Evolutionary conservation across 345 rosid species (phyloP).

Genomic region (sweet orange (Citrus sinensis)): DNA sequence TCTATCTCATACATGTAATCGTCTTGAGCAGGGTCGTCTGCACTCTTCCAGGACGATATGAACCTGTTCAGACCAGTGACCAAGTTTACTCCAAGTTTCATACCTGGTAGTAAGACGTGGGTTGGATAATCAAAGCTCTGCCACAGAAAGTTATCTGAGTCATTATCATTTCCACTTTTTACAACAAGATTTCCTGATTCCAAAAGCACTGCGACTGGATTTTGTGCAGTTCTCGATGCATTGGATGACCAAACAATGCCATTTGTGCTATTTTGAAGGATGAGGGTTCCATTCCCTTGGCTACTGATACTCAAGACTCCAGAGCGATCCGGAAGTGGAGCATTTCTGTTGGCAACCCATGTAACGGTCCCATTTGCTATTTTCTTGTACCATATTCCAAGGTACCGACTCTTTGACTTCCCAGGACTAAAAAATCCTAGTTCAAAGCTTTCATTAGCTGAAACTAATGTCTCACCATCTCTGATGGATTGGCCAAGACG

Average conservation of each 20-base stretch:
- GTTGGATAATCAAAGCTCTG: conserved; percentile 56
- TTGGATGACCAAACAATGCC: conserved; percentile 36
- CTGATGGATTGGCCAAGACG: conserved; percentile 11
- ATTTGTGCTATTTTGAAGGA: conserved; percentile 14
- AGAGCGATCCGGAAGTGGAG: conserved; percentile 28
- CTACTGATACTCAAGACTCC: conserved; percentile 20
- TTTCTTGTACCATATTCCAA: too few relatives aligned
- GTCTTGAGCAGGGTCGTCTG: conserved; percentile 43
- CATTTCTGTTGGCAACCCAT: conserved; percentile 49
- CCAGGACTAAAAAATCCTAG: too few relatives aligned
- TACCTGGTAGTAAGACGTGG: conserved; percentile 41
- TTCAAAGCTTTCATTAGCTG: too few relatives aligned
- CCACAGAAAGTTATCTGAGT: conserved; percentile 31
- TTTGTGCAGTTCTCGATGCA: conserved; percentile 12
- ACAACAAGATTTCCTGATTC: conserved; percentile 48
- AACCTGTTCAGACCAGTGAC: conserved; percentile 24
- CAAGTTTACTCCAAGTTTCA: conserved; percentile 46
- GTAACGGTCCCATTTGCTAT: conserved; percentile 22
- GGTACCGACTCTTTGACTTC: too few relatives aligned
- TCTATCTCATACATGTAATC: conserved; percentile 24
- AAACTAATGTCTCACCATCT: too few relatives aligned
- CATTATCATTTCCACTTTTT: conserved; percentile 14
- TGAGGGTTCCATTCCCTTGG: conserved; percentile 11
- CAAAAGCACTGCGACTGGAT: conserved; percentile 41
- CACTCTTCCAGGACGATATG: conserved; percentile 40